A percentile compares a stretch with the other conserved stretches of the same genome.
Conservation (phyloP, 768 basidiomycete genomes). For the Tricholoma hemisulphureum region DNA sequence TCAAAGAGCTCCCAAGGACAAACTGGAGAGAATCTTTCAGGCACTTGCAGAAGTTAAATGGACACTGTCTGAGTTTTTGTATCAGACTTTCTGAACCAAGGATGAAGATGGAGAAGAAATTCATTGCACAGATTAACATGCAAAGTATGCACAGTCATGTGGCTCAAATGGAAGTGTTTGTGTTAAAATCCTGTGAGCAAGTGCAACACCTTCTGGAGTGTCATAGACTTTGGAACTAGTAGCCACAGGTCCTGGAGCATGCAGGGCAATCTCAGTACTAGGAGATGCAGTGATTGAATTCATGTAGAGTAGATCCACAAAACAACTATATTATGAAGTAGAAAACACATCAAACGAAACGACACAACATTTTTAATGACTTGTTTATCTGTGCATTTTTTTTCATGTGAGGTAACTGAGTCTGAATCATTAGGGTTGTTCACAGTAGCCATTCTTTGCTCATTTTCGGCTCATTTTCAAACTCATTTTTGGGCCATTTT, state of each 20-base stretch:
- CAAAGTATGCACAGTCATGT: constrained; percentile 10
- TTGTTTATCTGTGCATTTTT: not conserved
- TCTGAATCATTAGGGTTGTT: no score
- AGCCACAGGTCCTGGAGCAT: not conserved
- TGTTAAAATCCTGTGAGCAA: not conserved
- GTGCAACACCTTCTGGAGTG: not conserved
- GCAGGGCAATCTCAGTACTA: no score
- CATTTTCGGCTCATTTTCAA: no score
- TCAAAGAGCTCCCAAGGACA: no score
- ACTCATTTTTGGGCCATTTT: no score
- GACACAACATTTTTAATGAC: not conserved
- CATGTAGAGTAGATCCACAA: no score
- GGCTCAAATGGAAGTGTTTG: constrained; percentile 9
- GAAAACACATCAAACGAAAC: not conserved
- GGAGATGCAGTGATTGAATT: no score
- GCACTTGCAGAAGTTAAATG: not conserved
- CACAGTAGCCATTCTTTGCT: no score
- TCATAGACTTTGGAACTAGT: not conserved
- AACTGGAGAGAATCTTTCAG: no score
- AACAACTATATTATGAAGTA: not conserved
- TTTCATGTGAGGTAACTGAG: not conserved
- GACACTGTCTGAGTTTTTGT: not conserved
- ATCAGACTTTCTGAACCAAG: constrained; percentile 9
- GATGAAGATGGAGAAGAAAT: not conserved
- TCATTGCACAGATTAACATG: not conserved